Base-by-base conservation (phyloP, 2,329 filamentous ascomycete species). In the Calonectria pseudoturangicola region DNA sequence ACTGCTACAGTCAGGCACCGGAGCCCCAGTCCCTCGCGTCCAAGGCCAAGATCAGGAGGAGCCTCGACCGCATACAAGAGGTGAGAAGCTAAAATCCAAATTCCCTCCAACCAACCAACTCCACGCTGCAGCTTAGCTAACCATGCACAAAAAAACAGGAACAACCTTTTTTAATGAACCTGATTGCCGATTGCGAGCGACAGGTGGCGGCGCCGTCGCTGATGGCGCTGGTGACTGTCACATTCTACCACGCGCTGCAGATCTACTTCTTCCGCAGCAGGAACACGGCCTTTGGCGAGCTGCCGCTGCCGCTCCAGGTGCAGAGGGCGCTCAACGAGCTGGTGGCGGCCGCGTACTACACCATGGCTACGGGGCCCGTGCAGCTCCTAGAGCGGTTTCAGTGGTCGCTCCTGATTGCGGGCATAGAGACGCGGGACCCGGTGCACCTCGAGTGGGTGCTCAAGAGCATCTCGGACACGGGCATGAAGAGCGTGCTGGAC, bases 401-500 rank as follows among this genome's bases (percentile, higher is more conserved):
- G 48, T 74, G 72, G 72, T 66, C 72, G 50, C 74, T 77, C 0
- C 13, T 77, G 3, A 75, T 77, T 12, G 74, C 70, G 12, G 74
- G 76, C 2, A 65, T 77, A 4, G 76, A 77, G 33, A 77, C 76
- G 12, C 68, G 73, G 13, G 76, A 77, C 7, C 74, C 75, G 0
- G 68, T 77, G 2, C 73, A 77, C 33, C 51, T 60, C n/a, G 72
- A 77, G 2, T 77, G 76, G 76, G 71, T 77, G 51, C 70, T 70
- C 62, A 70, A 47, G 51, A 75, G 25, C 67, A 74, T 77, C 68
- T 77, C 76, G 41, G 76, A 77, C 21, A 68, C 75, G 63, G 73
- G 67, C 66, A 75, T 77, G 50, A 77, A 73, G 65, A 66, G 73
- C 9, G 51, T 74, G 0, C 64, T 72, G 25, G 54, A 71, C 25